phyloP scores from a whole-genome alignment of 176 grass and related monocot species.

The Carex cristatella region DNA sequence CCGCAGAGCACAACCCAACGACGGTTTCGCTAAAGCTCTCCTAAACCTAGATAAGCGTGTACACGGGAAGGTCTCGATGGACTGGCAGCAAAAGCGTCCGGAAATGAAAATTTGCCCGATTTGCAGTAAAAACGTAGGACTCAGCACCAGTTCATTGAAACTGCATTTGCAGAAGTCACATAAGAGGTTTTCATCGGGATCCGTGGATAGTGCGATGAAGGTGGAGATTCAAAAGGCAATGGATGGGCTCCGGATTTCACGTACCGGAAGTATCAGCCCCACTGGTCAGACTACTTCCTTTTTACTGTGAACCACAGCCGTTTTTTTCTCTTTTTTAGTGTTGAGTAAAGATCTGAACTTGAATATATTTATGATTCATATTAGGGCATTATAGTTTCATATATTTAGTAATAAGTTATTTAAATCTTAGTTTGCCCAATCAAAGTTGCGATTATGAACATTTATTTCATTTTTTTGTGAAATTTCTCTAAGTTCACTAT shows the following conservation, averaged over 20 bases:
- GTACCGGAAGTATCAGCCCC: constrained; percentile 63
- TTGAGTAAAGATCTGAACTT: background rate
- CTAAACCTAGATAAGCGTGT: constrained; percentile 62
- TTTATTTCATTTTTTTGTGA: no score
- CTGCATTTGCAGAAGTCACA: constrained; percentile 89
- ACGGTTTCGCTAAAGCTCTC: constrained; percentile 72
- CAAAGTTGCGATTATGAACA: no score
- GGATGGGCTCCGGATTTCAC: constrained; percentile 43
- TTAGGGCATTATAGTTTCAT: background rate
- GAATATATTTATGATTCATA: background rate
- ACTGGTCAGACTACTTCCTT: constrained; percentile 45
- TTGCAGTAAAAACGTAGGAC: constrained; percentile 68
- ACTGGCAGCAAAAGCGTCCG: constrained; percentile 84
- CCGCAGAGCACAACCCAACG: constrained; percentile 73
- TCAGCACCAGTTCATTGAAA: constrained; percentile 96
- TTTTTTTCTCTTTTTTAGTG: background rate
- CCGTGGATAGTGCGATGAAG: constrained; percentile 81
- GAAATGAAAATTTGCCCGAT: constrained; percentile 93
- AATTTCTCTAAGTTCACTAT: no score
- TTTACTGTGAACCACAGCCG: constrained; percentile 15
- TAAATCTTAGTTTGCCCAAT: no score
- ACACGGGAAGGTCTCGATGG: constrained; percentile 78
- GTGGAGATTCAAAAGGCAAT: constrained; percentile 73
- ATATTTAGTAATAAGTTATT: background rate
- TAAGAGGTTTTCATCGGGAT: constrained; percentile 57